Conservation (phyloP, 805 yeast species). For the Wickerhamomyces sydowiorum region DNA sequence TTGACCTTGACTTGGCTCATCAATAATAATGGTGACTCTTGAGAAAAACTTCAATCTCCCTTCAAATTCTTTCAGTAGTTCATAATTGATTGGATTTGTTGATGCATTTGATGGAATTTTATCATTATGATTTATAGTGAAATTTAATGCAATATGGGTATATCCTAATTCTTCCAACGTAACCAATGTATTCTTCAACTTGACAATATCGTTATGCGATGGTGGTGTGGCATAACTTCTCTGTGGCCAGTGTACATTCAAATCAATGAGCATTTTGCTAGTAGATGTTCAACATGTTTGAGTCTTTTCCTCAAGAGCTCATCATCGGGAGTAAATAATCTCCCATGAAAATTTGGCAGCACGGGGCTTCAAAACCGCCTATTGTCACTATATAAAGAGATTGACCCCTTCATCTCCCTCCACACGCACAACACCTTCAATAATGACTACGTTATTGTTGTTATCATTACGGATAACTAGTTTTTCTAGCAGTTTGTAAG, state of each 20-base stretch:
- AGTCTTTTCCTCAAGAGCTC: neutral
- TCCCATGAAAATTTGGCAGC: too few species aligned
- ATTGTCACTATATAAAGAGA: too few species aligned
- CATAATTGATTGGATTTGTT: constrained; percentile 37
- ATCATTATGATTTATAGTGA: constrained; percentile 42
- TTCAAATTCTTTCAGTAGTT: constrained; percentile 18
- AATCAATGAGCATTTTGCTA: constrained; percentile 48
- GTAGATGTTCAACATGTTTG: too few species aligned
- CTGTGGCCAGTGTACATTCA: constrained; percentile 73
- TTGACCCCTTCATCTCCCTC: too few species aligned
- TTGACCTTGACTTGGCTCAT: constrained; percentile 74
- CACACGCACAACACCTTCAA: too few species aligned
- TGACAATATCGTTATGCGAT: constrained; percentile 33
- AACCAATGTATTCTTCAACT: constrained; percentile 42
- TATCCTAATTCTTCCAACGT: constrained; percentile 62
- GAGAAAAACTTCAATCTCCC: constrained; percentile 47
- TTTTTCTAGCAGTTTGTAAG: too few species aligned
- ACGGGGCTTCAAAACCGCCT: too few species aligned
- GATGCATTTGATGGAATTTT: constrained; percentile 44
- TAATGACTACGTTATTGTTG: too few species aligned
- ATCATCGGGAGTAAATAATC: too few species aligned
- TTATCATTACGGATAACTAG: too few species aligned
- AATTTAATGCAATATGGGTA: constrained; percentile 72
- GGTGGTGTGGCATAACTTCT: constrained; percentile 38
- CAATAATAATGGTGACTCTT: constrained; percentile 69